phyloP scores from a whole-genome alignment of 176 grass and related monocot species.

The Rhynchospora tenuis region DNA sequence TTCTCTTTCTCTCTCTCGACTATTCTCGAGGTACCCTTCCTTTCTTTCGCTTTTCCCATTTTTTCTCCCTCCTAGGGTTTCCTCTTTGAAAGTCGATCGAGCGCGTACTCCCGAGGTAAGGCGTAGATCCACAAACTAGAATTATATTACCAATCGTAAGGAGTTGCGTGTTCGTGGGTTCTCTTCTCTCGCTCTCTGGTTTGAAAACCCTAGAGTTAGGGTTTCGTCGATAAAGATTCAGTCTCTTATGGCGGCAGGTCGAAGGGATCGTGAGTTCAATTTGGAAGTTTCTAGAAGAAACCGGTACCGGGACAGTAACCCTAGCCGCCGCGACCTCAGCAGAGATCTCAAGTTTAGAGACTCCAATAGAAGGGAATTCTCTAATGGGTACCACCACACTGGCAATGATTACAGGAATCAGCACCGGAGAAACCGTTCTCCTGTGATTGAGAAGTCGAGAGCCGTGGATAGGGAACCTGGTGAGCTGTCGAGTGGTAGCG shows the following conservation, averaged over 20 bases:
- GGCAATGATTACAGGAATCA: conserved; percentile 8
- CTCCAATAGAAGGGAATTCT: conserved; percentile 12
- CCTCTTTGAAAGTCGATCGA: neutral
- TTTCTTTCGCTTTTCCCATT: neutral
- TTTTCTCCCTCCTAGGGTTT: neutral
- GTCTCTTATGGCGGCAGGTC: conserved; percentile 9
- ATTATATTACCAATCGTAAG: neutral
- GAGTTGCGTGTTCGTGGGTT: neutral
- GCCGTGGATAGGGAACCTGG: conserved; percentile 17
- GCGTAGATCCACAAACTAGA: neutral
- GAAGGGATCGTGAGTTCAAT: conserved; percentile 6
- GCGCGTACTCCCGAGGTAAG: neutral
- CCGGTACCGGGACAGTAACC: conserved; percentile 1
- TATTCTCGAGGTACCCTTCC: neutral
- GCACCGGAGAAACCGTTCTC: conserved; percentile 10
- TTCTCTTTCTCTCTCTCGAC: neutral
- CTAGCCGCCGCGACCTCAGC: neutral
- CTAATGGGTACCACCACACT: neutral
- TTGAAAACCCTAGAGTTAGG: neutral
- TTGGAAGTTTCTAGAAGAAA: conserved; percentile 9
- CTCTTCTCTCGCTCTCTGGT: neutral
- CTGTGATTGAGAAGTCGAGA: neutral
- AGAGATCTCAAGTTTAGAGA: conserved; percentile 19
- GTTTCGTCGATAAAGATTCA: neutral
- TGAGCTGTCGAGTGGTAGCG: conserved; percentile 17